Base-by-base conservation (phyloP, 371 early-diverging fungal genomes). In the Lichtheimia ornata region DNA sequence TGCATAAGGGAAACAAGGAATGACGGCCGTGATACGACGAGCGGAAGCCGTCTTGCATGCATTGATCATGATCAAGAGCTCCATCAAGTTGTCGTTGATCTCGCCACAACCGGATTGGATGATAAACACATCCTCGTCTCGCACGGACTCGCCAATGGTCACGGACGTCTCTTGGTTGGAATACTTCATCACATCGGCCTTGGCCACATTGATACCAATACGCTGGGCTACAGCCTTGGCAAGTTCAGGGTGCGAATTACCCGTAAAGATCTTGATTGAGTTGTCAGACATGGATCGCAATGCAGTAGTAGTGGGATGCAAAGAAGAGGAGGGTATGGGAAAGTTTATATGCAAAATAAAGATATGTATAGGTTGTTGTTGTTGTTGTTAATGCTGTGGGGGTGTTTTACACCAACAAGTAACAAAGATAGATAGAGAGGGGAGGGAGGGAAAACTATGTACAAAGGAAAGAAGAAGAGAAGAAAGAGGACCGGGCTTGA, bases 1-100 rank as follows among this genome's bases (percentile, higher is more conserved):
- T 63, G 98, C 95, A 74, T 98, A 98, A 42, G 97, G 97, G 84
- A 96, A 98, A 77, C 94, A 94, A 35, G 99, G 99, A 59, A 98
- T 89, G 59, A 98, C 97, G 25, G 96, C 97, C n/a, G 97, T 97
- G 73, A 97, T 88, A 50, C 91, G 81, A 61, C 91, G 89, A 56
- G 96, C 97, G 43, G 94, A 94, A 35, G 98, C 97, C 0, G 95
- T 96, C 74, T 94, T 94, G 83, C 98, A 97, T 15, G 97, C 97
- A 68, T 89, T 89, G 74, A 97, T 94, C 93, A 97, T 92, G 67
- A 97, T 94, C 61, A 97, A 84, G 42, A 96, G 85, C 74, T 98
- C 98, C 93, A 98, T 95, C 60, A 98, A 76, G 71, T 94, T 88
- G 81, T 98, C 97, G 69, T 92, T 94, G 77, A 94, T 90, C 78